phyloP scores from a whole-genome alignment of 495 filamentous ascomycete genomes.

The Xylaria bambusicola region DNA sequence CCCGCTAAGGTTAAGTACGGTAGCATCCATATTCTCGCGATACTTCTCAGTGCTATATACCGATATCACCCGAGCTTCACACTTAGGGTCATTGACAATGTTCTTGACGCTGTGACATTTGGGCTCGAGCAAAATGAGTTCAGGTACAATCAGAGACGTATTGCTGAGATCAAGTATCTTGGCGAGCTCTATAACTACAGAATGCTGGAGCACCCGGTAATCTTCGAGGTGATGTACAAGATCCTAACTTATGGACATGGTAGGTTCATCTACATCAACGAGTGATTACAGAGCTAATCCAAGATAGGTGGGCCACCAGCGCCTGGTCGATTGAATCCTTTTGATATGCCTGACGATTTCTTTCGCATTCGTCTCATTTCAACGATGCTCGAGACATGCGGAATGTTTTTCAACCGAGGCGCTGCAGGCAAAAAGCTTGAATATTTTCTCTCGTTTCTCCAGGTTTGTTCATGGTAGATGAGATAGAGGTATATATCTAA shows the following conservation, averaged over 20 bases:
- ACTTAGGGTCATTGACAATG: constrained; percentile 82
- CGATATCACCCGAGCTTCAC: constrained; percentile 91
- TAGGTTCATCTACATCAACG: constrained; percentile 35
- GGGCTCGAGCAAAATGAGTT: constrained; percentile 96
- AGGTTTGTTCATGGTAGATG: constrained; percentile 42
- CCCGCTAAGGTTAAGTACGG: constrained; percentile 97
- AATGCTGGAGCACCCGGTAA: constrained; percentile 91
- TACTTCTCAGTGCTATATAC: constrained; percentile 84
- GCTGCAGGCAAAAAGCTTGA: constrained; percentile 95
- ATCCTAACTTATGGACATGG: constrained; percentile 90
- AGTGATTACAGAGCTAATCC: constrained; percentile 15
- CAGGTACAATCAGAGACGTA: constrained; percentile 93
- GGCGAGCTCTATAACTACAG: constrained; percentile 98
- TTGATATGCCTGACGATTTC: constrained; percentile 92
- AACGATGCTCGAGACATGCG: constrained; percentile 90
- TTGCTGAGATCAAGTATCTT: constrained; percentile 95
- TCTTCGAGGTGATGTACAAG: constrained; percentile 94
- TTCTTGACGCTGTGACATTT: constrained; percentile 83
- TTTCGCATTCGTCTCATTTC: constrained; percentile 91
- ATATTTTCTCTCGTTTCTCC: constrained; percentile 96
- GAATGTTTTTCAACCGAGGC: constrained; percentile 93
- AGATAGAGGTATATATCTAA: constrained; percentile 4
- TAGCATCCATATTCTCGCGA: constrained; percentile 92
- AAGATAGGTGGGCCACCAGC: constrained; percentile 75
- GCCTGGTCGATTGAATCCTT: constrained; percentile 67